Base-by-base conservation (phyloP, 108 stramenopile genomes). In the Skeletonema costatum region DNA sequence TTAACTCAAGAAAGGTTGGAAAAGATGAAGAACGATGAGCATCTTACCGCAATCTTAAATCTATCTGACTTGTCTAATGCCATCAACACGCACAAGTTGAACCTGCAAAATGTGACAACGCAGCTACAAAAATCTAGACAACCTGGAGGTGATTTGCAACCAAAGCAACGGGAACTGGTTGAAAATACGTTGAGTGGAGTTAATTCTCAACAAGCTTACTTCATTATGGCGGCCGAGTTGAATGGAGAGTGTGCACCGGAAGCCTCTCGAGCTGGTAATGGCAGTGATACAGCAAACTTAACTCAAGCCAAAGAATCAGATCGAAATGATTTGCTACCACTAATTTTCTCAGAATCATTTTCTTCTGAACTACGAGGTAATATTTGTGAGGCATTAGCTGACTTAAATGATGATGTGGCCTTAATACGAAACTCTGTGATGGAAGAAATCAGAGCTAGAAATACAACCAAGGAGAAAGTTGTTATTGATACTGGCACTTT, bases 131-230 rank as follows among this genome's bases (percentile, higher is more conserved):
- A 29, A 53, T 64, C 53, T 74, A 48, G 73, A 50, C 50, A 29
- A 38, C 62, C 65, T 32, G 74, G 65, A 58, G 53, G 35, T 5
- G 66, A 62, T 39, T 68, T 78, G 70, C 63, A 72, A 62, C 78
- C 78, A 9, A 78, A 66, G 60, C 78, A 78, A 17, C 71, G 66
- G 39, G 78, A 73, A 6, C 59, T 72, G 4, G 78, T 78, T 51
- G 60, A 36, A 58, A 72, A 78, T 36, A 78, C 78, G 38, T 25
- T 78, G 16, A 38, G 42, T 72, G 66, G 58, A 21, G 11, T 72
- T 9, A 38, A 61, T 19, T 32, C 60, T 29, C 14, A 41, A 11
- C 13, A 30, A 60, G 17, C 50, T 14, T 77, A 73, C 51, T 50
- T 46, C 7, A 60, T 51, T 17, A 50, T 78, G 48, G 35, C 48